Evolutionary conservation across 1,139 yeast genomes (phyloP), one percentile per base, ranked within the genome.

Genomic region (Pichia sp.): DNA sequence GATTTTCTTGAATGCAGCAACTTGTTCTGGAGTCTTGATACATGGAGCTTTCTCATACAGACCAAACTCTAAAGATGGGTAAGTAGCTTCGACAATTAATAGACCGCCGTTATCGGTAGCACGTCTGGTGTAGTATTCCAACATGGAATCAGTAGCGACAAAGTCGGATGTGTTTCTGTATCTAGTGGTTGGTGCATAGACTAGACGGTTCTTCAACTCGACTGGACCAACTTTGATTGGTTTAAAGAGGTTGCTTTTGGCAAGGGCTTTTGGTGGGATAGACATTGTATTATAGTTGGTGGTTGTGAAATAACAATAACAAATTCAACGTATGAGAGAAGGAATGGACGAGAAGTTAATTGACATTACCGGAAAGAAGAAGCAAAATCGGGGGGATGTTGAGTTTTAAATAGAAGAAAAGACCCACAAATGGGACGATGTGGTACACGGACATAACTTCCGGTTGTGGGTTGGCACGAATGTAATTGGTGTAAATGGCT

Each of bases 181-280:
- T 65, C 84, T 69, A 14, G 86, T 79, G 48, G 78, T 68, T 18
- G 87, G 86, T 8, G 84, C 75, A 58, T 69, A 62, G 2, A 67
- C 79, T 11, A 80, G 57, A 51, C 82, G 67, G 58, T 78, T 72
- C 21, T 58, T 40, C 11, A 63, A 45, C 50, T 55, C 69, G 51
- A 55, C 64, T 39, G 63, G 58, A 40, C 82, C 83, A 44, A 79
- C 68, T 53, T 71, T 69, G 48, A 77, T 63, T 33, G 81, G 76
- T 52, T 74, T 66, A 68, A 79, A 79, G 9, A 76, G 60, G 46
- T 72, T 67, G 42, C 77, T 67, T 40, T 66, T 38, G 3, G 51
- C 42, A 18, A 58, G 44, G 33, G 38, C 40, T 11, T 24, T 15
- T 6, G 47, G n/a, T 24, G 47, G n/a, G 24, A 24, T 33, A 5